Conservation (phyloP, 495 filamentous ascomycete species). For the Apiosordaria backusii region DNA sequence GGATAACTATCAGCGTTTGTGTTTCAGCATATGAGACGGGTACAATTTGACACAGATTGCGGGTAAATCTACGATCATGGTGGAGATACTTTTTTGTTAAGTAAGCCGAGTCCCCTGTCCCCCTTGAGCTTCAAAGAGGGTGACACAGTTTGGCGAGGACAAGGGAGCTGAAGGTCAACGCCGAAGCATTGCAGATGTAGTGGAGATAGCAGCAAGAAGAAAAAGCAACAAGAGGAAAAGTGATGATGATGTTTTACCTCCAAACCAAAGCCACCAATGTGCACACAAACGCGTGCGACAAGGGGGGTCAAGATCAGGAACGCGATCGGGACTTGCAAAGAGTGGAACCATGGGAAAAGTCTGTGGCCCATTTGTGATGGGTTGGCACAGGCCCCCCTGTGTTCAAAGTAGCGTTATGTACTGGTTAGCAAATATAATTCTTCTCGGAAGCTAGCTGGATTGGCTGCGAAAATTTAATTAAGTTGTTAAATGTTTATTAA, state of each 20-base stretch:
- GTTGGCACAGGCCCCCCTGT: not conserved
- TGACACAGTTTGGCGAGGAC: too few relatives aligned
- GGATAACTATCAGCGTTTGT: constrained; percentile 4
- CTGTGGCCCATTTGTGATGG: not conserved
- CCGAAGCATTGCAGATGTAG: not conserved
- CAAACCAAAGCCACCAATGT: too few relatives aligned
- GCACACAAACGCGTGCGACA: not conserved
- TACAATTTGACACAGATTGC: not conserved
- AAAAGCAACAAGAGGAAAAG: not conserved
- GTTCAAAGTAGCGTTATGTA: constrained; percentile 14
- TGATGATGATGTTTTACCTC: not conserved
- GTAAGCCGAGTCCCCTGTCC: not conserved
- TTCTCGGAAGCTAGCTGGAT: constrained; percentile 27
- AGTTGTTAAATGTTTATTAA: constrained; percentile 29
- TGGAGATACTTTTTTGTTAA: not conserved
- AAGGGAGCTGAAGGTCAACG: not conserved
- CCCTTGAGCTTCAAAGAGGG: not conserved
- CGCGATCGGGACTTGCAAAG: not conserved
- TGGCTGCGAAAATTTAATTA: constrained; percentile 27
- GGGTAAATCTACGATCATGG: not conserved
- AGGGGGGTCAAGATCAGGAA: not conserved
- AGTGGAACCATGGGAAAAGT: not conserved
- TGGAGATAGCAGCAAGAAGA: not conserved
- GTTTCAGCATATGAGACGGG: constrained; percentile 21
- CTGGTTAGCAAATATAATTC: constrained; percentile 27